Conservation (phyloP, 1,139 yeast genomes). For the Starmera stellimalicola region DNA sequence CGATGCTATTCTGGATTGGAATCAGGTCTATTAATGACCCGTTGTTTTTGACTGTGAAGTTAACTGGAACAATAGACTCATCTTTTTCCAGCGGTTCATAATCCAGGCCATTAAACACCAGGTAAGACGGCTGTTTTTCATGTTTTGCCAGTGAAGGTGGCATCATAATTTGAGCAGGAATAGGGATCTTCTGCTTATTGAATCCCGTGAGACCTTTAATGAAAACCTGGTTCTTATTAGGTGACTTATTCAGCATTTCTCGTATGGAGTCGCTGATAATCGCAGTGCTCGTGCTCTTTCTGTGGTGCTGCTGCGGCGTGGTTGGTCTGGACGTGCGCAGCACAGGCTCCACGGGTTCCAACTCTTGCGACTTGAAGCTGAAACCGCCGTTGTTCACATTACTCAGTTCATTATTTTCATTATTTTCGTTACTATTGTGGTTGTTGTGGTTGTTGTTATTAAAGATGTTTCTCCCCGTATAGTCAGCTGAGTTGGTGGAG, state of each 20-base stretch:
- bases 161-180: conserved; percentile 25
- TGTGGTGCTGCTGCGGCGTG: conserved; percentile 1
- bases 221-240: conserved; percentile 18
- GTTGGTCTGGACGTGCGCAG: conserved; percentile 4
- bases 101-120: conserved; percentile 15
- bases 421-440: background rate
- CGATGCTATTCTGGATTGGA: background rate
- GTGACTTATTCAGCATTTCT: conserved; percentile 6
- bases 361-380: conserved; percentile 4
- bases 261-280: conserved; percentile 1
- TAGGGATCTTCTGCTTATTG: conserved; percentile 22
- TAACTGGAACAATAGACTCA: background rate
- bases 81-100: conserved; percentile 16
- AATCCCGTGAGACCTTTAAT: conserved; percentile 25
- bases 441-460: background rate
- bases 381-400: background rate
- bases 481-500: conserved; percentile 1
- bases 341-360: conserved; percentile 18
- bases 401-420: background rate
- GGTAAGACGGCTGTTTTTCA: conserved; percentile 15
- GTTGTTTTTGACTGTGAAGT: background rate
- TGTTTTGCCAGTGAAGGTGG: conserved; percentile 26
- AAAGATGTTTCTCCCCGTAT: conserved; percentile 1
- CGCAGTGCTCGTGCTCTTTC: conserved; percentile 1
- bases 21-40: background rate